Evolutionary conservation across 371 early-diverging fungal species (phyloP).

Genomic region (Lichtheimia corymbifera): DNA sequence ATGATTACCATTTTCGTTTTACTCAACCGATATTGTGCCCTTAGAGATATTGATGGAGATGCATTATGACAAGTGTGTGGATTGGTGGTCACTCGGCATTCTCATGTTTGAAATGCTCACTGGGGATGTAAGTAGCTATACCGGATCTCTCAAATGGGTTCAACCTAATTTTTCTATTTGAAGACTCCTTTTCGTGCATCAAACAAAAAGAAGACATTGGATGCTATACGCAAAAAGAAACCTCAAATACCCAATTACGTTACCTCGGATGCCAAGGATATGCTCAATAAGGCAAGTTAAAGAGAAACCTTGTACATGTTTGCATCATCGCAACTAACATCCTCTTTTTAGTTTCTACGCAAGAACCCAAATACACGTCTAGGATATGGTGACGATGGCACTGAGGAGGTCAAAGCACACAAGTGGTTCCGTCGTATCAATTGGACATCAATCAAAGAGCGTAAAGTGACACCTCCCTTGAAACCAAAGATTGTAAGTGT

Average conservation of each 20-base stretch:
- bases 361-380: slow-evolving; percentile 72
- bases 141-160: background rate
- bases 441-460: slow-evolving; percentile 69
- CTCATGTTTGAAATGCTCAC: slow-evolving; percentile 89
- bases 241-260: slow-evolving; percentile 72
- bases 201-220: slow-evolving; percentile 79
- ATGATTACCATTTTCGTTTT: too few species aligned
- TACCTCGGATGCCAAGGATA: slow-evolving; percentile 66
- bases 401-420: slow-evolving; percentile 80
- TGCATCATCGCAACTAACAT: background rate
- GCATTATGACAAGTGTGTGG: slow-evolving; percentile 84
- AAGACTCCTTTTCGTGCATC: slow-evolving; percentile 76
- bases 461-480: slow-evolving; percentile 74
- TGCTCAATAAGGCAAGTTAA: slow-evolving; percentile 29
- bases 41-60: slow-evolving; percentile 76
- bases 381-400: slow-evolving; percentile 66
- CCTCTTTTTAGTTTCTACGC: slow-evolving; percentile 55
- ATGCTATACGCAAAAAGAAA: slow-evolving; percentile 77
- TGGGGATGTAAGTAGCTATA: slow-evolving; percentile 45
- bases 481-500: slow-evolving; percentile 65
- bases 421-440: slow-evolving; percentile 87
- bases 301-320: background rate
- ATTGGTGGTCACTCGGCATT: slow-evolving; percentile 95
- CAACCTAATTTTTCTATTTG: background rate
- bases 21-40: too few species aligned